Evolutionary conservation across 768 basidiomycete species (phyloP), one percentile per base, ranked within the genome.

Genomic region (Pleurotus cornucopiae): DNA sequence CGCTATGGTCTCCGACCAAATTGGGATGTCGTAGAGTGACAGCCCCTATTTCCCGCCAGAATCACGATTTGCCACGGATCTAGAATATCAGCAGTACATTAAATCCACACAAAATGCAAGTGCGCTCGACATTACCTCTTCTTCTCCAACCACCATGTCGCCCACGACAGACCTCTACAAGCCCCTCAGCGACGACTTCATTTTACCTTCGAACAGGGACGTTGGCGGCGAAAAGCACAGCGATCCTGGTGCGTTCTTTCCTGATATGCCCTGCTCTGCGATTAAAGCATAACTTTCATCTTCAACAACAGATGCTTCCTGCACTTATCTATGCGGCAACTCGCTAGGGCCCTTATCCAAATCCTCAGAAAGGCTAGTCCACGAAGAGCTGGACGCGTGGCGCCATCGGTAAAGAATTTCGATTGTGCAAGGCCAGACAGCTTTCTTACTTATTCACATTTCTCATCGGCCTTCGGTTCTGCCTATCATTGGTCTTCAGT

Each of bases 321-420:
- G 84, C 68, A 83, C 86, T 34, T 99, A 99, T 70, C 84, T 99
- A 51, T 95, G 92, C 67, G 97, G 97, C 34, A 98, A 99, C 73
- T 98, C 94, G 21, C 81, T 98, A 7, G 97, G 97, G 3, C 77
- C 88, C 54, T 74, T 91, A 64, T 82, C 90, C 44, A 91, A 85
- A 67, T 76, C 82, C 38, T 89, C 94, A 26, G 79, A 81, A 60
- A 67, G 76, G 58, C 76, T 94, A 44, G 75, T 98, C 13, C 73
- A 88, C 59, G 83, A 96, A 69, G 97, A 99, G 69, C 70, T 98
- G 49, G 67, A 80, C 48, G 86, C 86, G 25, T 99, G 97, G 97
- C 85, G 79, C 34, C 80, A 84, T 55, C 77, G 77, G 86, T 87
- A 64, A 66, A 77, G 40, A 55, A 20, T 46, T 48, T 58, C 53